A percentile compares a stretch with the other conserved stretches of the same genome.
Conservation (phyloP, 139 green algal genomes). For the Chara braunii region DNA sequence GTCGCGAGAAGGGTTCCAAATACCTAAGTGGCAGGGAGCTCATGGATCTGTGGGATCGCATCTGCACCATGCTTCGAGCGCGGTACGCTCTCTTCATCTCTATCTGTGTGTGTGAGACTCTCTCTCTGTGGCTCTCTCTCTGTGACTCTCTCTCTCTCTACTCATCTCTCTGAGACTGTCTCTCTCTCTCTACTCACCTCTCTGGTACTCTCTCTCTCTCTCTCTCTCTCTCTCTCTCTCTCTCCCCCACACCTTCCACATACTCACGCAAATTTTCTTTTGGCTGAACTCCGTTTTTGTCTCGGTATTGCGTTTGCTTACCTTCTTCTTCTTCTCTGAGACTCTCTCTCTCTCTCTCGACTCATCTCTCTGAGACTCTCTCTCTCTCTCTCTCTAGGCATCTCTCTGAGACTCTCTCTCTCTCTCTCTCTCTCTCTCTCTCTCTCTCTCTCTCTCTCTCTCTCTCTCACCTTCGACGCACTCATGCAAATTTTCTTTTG, state of each 20-base stretch:
- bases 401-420: background rate
- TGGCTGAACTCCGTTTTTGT: background rate
- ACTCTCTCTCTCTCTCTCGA: conserved; percentile 3
- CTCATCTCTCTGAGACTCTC: background rate
- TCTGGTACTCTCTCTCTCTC: background rate
- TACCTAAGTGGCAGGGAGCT: conserved; percentile 56
- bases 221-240: background rate
- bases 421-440: background rate
- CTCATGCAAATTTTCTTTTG: conserved; percentile 1
- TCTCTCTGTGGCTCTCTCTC: background rate
- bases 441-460: background rate
- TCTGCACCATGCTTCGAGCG: conserved; percentile 69
- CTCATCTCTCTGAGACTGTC: background rate
- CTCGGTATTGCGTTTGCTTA: too few species aligned
- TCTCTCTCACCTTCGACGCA: background rate
- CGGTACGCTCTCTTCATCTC: conserved; percentile 10
- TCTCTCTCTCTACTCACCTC: background rate
- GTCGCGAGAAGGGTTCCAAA: background rate
- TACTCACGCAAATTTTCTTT: background rate
- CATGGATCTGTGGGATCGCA: conserved; percentile 80
- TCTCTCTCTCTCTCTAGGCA: conserved; percentile 1
- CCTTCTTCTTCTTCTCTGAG: background rate
- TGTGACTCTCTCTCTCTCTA: background rate
- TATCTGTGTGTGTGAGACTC: background rate
- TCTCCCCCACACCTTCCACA: background rate